Evolutionary conservation across 192 early-diverging fungal genomes (phyloP).

Genomic region (Chytriomyces sp.): DNA sequence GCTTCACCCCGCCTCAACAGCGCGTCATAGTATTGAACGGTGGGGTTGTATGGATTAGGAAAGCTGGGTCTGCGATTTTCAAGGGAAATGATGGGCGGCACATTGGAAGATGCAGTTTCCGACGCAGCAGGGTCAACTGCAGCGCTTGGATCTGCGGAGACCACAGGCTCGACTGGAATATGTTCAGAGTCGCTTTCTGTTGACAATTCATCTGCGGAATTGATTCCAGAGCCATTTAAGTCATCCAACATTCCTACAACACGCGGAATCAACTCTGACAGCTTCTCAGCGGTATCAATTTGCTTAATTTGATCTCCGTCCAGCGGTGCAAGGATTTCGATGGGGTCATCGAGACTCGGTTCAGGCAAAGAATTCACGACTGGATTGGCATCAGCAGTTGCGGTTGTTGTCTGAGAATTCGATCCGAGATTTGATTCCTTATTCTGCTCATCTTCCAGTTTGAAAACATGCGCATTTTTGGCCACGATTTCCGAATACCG

Average conservation of each 20-base stretch:
- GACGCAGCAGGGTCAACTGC: background rate
- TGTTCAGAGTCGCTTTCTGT: background rate
- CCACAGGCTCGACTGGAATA: background rate
- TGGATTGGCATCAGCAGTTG: background rate
- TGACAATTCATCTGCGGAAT: background rate
- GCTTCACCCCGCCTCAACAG: conserved; percentile 43
- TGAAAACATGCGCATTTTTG: conserved; percentile 33
- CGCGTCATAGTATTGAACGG: conserved; percentile 58
- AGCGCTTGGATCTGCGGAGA: background rate
- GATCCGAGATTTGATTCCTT: background rate
- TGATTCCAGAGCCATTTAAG: conserved; percentile 5
- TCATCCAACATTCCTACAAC: conserved; percentile 35
- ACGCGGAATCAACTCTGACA: background rate
- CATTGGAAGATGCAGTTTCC: too few relatives aligned
- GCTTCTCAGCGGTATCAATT: background rate
- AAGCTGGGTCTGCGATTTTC: background rate
- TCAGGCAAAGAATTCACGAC: too few relatives aligned
- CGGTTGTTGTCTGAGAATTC: background rate
- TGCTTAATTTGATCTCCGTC: too few relatives aligned
- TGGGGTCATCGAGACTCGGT: too few relatives aligned
- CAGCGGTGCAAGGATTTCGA: too few relatives aligned
- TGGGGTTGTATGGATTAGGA: conserved; percentile 57
- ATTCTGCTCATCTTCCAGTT: conserved; percentile 20
- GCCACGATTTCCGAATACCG: conserved; percentile 51
- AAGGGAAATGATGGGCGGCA: background rate